Evolutionary conservation across 371 early-diverging fungal genomes (phyloP), one percentile per base, ranked within the genome.

Genomic region (Rhizopus microsporus): DNA sequence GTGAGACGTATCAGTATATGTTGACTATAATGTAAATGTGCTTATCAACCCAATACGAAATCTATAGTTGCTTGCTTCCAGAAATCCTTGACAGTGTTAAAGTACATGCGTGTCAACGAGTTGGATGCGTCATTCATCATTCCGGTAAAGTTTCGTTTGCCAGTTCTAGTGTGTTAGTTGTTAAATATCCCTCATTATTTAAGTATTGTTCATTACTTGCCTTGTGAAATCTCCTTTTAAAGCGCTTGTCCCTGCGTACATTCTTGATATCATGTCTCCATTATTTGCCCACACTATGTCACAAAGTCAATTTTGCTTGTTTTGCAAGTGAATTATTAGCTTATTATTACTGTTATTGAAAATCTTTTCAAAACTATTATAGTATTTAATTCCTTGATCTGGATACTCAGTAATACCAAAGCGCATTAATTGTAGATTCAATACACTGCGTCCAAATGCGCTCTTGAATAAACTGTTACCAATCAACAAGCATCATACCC

Each of bases 51-150:
- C 30, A 80, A 57, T 3, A 77, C 40, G 51, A 70, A 80, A 51
- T 80, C 80, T 33, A 80, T 68, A 2, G 80, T 75, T 12, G 80
- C 77, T 38, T 80, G 80, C 51, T 75, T 68, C 78, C 78, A 85
- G 55, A 87, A 87, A 55, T 88, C 87, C 58, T 81, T 84, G 54
- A 86, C 80, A 0, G 85, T 84, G 54, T 88, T 88, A 43, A 87
- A 80, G 59, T 88, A 89, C 78, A 91, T 76, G 32, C 90, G 68
- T 5, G 88, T 79, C 33, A 89, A 62, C 7, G 88, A 87, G 54
- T 86, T 87, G 40, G 88, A 81, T 5, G 86, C 89, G 67, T 91
- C 91, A 51, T 88, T 88, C 69, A 89, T 75, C 74, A 91, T 78
- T 15, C 88, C 88, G 31, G 82, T 81, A 7, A 88, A 63, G 51